Percentiles rank a stretch among this genome's conserved stretches.
Evolutionary conservation across 805 yeast genomes (phyloP).

Genomic region (Yamadazyma endophytica): DNA sequence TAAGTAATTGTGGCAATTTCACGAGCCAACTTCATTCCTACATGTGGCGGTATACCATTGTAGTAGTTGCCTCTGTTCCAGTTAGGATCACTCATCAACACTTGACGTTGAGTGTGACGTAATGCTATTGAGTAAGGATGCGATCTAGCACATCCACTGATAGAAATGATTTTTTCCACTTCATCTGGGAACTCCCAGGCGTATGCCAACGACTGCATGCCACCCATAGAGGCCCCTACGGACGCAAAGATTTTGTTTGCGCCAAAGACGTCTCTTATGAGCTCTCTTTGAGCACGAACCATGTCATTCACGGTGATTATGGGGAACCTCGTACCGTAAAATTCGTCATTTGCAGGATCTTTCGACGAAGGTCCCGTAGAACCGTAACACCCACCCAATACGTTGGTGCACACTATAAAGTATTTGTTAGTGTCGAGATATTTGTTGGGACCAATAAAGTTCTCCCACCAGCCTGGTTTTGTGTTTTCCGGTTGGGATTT

Average conservation of each 20-base stretch:
- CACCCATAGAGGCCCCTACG: conserved; percentile 95
- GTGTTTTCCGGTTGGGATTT: conserved; percentile 68
- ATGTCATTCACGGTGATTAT: conserved; percentile 81
- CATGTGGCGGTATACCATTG: conserved; percentile 78
- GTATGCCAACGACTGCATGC: conserved; percentile 92
- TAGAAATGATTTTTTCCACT: conserved; percentile 71
- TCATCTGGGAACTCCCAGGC: conserved; percentile 78
- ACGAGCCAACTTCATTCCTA: conserved; percentile 91
- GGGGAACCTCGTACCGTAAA: conserved; percentile 87
- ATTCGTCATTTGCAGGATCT: conserved; percentile 62
- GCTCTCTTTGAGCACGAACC: conserved; percentile 81
- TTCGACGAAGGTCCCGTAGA: conserved; percentile 87
- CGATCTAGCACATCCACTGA: conserved; percentile 89
- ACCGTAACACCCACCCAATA: conserved; percentile 92
- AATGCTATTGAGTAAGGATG: conserved; percentile 93
- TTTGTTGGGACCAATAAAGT: conserved; percentile 80
- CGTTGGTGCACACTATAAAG: conserved; percentile 86
- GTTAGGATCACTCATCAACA: conserved; percentile 88
- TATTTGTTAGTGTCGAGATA: conserved; percentile 77
- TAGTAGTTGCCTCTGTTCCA: conserved; percentile 92
- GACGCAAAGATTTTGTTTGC: conserved; percentile 67
- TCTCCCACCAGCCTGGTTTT: conserved; percentile 93
- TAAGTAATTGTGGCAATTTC: conserved; percentile 93
- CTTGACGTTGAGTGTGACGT: conserved; percentile 91
- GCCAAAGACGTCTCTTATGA: conserved; percentile 59